Conservation (phyloP, 2,329 filamentous ascomycete species). For the Nectriaceae sp. region DNA sequence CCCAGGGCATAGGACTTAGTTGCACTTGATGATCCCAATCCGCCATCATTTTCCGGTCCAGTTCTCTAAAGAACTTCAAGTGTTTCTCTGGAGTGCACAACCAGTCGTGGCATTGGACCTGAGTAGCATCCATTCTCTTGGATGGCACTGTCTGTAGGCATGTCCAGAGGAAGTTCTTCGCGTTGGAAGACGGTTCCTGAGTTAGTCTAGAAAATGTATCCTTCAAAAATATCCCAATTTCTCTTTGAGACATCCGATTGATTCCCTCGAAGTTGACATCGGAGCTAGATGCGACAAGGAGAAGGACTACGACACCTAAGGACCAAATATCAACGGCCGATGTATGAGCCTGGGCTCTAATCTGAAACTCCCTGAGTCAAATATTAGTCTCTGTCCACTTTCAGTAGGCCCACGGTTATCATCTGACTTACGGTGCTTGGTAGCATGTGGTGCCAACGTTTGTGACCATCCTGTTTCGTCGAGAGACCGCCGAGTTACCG, state of each 20-base stretch:
- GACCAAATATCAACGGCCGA: slow-evolving; percentile 54
- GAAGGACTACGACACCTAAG: slow-evolving; percentile 48
- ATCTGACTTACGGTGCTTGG: slow-evolving; percentile 49
- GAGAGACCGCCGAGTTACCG: slow-evolving; percentile 48
- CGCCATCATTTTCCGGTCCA: slow-evolving; percentile 32
- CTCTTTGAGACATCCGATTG: slow-evolving; percentile 28
- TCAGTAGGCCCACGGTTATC: not conserved
- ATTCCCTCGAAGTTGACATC: slow-evolving; percentile 25
- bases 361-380: slow-evolving; percentile 41
- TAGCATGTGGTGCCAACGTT: slow-evolving; percentile 49
- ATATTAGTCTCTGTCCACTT: slow-evolving; percentile 4
- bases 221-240: slow-evolving; percentile 22
- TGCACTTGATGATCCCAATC: slow-evolving; percentile 28
- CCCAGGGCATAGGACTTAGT: slow-evolving; percentile 36
- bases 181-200: slow-evolving; percentile 24
- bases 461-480: slow-evolving; percentile 44
- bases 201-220: slow-evolving; percentile 13
- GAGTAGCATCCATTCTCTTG: slow-evolving; percentile 29
- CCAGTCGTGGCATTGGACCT: slow-evolving; percentile 37
- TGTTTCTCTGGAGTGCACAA: slow-evolving; percentile 34
- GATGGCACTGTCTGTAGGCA: slow-evolving; percentile 33
- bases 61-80: slow-evolving; percentile 31
- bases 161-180: slow-evolving; percentile 30
- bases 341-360: slow-evolving; percentile 29
- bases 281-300: slow-evolving; percentile 32